These are phyloP conservation scores for Helichrysum umbraculigerum DNA, from an alignment of 129 eudicot species.

Conservation along the genomic window DNA sequence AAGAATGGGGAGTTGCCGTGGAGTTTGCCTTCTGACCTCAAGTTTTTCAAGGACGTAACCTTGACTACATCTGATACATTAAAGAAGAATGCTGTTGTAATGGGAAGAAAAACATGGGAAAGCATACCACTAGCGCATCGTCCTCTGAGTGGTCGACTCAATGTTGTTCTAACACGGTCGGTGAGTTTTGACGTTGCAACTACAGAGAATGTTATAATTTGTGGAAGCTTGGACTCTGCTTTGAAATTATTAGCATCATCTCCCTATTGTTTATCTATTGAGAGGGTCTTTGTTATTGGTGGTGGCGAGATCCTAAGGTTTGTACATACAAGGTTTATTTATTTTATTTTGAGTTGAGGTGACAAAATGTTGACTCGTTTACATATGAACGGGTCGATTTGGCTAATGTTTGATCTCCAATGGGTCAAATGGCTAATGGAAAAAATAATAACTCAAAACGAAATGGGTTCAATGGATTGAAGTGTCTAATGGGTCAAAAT, in stretches of 20 bases:
- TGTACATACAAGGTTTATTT: neutral
- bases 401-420: too few relatives aligned
- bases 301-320: constrained; percentile 89
- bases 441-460: too few relatives aligned
- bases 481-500: too few relatives aligned
- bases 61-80: constrained; percentile 56
- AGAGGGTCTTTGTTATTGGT: constrained; percentile 82
- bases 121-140: constrained; percentile 62
- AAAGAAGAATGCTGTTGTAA: constrained; percentile 72
- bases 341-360: neutral
- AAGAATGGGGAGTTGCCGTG: constrained; percentile 86
- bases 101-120: constrained; percentile 98
- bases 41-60: constrained; percentile 75
- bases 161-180: constrained; percentile 80
- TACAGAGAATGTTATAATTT: constrained; percentile 63
- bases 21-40: constrained; percentile 86
- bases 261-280: constrained; percentile 65
- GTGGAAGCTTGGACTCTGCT: constrained; percentile 75
- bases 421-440: too few relatives aligned
- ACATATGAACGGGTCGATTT: neutral
- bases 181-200: constrained; percentile 51
- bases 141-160: constrained; percentile 82
- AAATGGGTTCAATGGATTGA: too few relatives aligned
- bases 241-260: constrained; percentile 64
- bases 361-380: neutral